Evolutionary conservation across 148 eudicot species (phyloP), one percentile per base, ranked within the genome.

Genomic region (Linanthus parryae): DNA sequence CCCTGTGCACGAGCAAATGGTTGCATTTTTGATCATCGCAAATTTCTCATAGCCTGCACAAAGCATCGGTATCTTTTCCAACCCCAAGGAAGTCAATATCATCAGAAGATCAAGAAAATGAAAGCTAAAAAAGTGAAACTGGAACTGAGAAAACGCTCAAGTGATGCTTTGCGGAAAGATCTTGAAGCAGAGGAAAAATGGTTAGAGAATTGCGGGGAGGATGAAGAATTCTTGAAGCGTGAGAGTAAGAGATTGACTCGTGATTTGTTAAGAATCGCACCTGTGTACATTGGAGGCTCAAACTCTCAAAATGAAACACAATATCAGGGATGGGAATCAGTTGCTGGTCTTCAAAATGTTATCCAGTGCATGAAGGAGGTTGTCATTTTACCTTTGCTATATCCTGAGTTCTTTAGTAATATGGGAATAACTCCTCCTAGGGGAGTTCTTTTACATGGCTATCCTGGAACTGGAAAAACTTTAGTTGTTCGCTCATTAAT

Each of bases 391-490:
- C 98, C 98, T 29, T 87, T 91, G 29, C 44, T 91, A 57, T 91
- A 91, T 64, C 98, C 98, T 7, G 89, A 91, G 52, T 86, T 80
- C 57, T 86, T 81, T 67, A 68, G 65, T 48, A 86, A 83, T 67
- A 59, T 86, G 68, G 98, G 95, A 41, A 71, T 91, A 52, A 79
- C 95, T 38, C 98, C 98, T 64, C 98, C 98, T 35, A 78, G 95
- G 65, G 98, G 98, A 48, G 89, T 91, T 69, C 76, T 91, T 49
- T 73, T 91, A 73, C 98, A 91, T 65, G 98, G 98, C 41, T 79
- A 86, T 75, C 98, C 98, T 40, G 98, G 98, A 56, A 91, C 98
- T 5, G 98, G 98, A 44, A 91, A 91, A 67, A 91, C 98, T 35
- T 64, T 86, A 65, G 82, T 81, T 53, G 98, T 91, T 25, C 82